Conservation (phyloP, 495 filamentous ascomycete genomes). For the Aspergillus haitiensis region DNA sequence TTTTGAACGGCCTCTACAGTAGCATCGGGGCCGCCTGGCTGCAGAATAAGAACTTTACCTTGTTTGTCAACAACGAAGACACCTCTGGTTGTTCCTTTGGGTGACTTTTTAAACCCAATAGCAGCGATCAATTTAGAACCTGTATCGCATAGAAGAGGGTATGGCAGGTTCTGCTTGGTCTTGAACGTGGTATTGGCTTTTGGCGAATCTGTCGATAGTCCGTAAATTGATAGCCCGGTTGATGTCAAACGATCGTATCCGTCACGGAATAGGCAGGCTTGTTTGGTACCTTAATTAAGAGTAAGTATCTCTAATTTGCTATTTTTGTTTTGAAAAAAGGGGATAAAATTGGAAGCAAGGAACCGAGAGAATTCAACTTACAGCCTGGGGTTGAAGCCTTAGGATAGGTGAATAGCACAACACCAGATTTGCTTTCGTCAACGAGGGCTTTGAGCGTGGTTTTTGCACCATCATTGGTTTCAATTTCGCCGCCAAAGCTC, state of each 20-base stretch:
- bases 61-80: constrained; percentile 84
- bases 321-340: not conserved
- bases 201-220: constrained; percentile 80
- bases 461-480: constrained; percentile 78
- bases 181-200: constrained; percentile 91
- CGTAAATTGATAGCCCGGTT: constrained; percentile 82
- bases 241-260: constrained; percentile 70
- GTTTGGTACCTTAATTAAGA: constrained; percentile 70
- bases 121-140: constrained; percentile 67
- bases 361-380: constrained; percentile 51
- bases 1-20: constrained; percentile 49
- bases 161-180: constrained; percentile 83
- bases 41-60: constrained; percentile 44
- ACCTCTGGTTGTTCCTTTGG: constrained; percentile 76
- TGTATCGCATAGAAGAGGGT: constrained; percentile 83
- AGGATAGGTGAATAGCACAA: constrained; percentile 93
- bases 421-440: constrained; percentile 77
- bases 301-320: constrained; percentile 2
- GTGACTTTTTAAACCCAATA: constrained; percentile 73
- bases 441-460: constrained; percentile 76
- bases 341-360: not conserved
- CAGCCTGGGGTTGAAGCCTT: constrained; percentile 94
- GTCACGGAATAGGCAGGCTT: constrained; percentile 93
- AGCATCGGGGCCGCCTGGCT: constrained; percentile 49
- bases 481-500: constrained; percentile 77